Conservation (phyloP, 192 early-diverging fungal species). For the Lunasporangiospora selenospora region DNA sequence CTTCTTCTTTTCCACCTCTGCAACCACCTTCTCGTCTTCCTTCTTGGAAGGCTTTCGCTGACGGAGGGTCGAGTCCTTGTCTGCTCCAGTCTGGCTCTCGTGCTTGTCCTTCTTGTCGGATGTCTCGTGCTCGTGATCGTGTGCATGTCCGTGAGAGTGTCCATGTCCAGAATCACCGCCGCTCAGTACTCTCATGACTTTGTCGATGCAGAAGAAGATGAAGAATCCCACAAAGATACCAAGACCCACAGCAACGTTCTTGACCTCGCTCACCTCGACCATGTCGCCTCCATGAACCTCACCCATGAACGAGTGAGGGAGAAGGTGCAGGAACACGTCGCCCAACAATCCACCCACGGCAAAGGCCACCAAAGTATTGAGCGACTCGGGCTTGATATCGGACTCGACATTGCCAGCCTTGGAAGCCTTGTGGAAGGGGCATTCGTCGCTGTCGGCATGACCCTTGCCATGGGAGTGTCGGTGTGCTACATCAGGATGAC, state of each 20-base stretch:
- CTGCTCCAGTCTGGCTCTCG: conserved; percentile 34
- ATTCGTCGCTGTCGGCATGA: too few species aligned
- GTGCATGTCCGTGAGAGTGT: conserved; percentile 61
- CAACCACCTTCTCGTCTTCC: conserved; percentile 8
- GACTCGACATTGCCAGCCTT: too few species aligned
- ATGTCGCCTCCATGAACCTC: conserved; percentile 54
- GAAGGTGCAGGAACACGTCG: conserved; percentile 84
- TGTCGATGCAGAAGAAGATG: conserved; percentile 83
- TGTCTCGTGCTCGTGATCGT: conserved; percentile 50
- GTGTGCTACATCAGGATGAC: too few species aligned
- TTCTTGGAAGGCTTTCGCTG: conserved; percentile 52
- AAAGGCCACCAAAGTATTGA: conserved; percentile 82
- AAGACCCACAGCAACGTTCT: conserved; percentile 73
- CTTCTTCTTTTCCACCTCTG: conserved; percentile 13
- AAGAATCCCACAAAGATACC: conserved; percentile 80
- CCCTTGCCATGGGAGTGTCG: too few species aligned
- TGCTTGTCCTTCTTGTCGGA: conserved; percentile 35
- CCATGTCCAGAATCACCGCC: conserved; percentile 64
- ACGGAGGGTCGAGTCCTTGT: conserved; percentile 34
- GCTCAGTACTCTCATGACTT: conserved; percentile 81
- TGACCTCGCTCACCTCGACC: conserved; percentile 51
- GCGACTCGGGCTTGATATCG: conserved; percentile 58
- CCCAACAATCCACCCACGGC: conserved; percentile 87
- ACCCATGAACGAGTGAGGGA: conserved; percentile 78
- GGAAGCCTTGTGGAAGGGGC: too few species aligned